Percentiles rank a stretch among this genome's conserved stretches.
Evolutionary conservation across 1,284 basidiomycete species (phyloP).

Genomic region (Cryptococcus sp.): DNA sequence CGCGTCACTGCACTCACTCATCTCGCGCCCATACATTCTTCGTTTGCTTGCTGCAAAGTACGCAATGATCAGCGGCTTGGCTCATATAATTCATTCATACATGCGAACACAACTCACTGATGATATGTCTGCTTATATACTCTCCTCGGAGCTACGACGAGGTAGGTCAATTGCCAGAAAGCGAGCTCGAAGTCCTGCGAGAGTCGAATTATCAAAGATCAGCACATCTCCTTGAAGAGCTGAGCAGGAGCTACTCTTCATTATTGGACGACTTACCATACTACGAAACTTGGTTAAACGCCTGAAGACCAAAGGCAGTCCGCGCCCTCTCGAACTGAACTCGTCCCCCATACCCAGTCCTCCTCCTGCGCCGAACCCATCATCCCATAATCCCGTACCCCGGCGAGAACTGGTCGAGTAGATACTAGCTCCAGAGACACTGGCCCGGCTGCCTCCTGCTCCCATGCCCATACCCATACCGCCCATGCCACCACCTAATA

Average conservation of each 20-base stretch:
- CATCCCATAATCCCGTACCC: too few species aligned
- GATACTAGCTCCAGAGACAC: too few species aligned
- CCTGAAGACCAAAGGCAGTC: conserved; percentile 76
- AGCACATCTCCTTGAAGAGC: background rate
- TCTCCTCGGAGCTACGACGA: conserved; percentile 83
- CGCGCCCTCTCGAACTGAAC: conserved; percentile 34
- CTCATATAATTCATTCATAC: background rate
- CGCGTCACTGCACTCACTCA: conserved; percentile 56
- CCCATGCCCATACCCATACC: background rate
- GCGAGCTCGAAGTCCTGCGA: conserved; percentile 89
- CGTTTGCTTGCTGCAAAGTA: conserved; percentile 67
- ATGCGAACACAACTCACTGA: conserved; percentile 39
- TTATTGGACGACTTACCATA: conserved; percentile 66
- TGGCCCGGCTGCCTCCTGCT: background rate
- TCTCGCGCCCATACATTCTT: conserved; percentile 97
- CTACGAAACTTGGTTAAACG: conserved; percentile 76
- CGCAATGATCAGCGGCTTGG: conserved; percentile 2
- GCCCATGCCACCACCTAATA: background rate
- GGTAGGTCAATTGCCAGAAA: conserved; percentile 88
- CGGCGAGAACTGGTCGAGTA: too few species aligned
- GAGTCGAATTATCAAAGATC: background rate
- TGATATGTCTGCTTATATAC: conserved; percentile 64
- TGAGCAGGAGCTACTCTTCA: too few species aligned
- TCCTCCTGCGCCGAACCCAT: background rate
- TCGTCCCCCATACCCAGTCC: background rate